A percentile compares a stretch with the other conserved stretches of the same genome.
phyloP scores from a whole-genome alignment of 116 monocot genomes.

The Iris pallida region DNA sequence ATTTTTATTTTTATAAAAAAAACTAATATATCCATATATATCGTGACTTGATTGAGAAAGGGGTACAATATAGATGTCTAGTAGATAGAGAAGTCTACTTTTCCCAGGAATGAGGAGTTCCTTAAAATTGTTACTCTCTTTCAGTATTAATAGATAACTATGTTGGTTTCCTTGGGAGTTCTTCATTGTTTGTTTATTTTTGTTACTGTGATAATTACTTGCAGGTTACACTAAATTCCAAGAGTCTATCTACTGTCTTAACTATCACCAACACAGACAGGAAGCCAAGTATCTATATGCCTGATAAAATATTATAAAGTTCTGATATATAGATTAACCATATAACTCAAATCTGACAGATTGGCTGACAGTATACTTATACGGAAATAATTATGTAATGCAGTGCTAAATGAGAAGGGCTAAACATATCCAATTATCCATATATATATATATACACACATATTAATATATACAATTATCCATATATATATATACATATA shows the following conservation, averaged over 20 bases:
- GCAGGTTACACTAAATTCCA: constrained; percentile 59
- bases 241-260: constrained; percentile 56
- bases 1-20: no score
- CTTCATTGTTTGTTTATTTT: background rate
- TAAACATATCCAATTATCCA: no score
- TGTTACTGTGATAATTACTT: background rate
- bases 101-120: no score
- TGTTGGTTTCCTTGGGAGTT: background rate
- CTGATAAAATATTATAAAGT: background rate
- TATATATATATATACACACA: no score
- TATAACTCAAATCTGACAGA: background rate
- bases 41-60: no score
- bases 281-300: constrained; percentile 31
- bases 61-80: no score
- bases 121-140: no score
- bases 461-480: no score
- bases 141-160: no score
- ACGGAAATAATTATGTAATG: constrained; percentile 87
- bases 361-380: constrained; percentile 37
- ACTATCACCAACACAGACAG: constrained; percentile 77
- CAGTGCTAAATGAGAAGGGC: constrained; percentile 76
- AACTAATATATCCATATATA: no score
- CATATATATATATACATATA: no score
- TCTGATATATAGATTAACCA: background rate
- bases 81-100: no score